Evolutionary conservation across 2,329 filamentous ascomycete genomes (phyloP).

Genomic region (Graphium sp.): DNA sequence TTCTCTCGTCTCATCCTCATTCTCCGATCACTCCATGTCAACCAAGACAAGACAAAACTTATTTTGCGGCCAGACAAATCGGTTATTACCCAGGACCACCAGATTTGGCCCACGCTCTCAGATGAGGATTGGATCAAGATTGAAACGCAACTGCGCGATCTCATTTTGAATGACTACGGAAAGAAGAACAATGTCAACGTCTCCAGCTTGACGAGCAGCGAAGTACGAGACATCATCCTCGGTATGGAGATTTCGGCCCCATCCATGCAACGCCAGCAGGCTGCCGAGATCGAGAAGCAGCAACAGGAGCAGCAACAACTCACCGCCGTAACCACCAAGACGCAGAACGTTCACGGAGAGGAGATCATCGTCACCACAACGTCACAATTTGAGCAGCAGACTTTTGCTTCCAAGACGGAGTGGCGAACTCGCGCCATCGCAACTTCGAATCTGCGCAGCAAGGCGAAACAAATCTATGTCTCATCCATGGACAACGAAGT

Average conservation of each 20-base stretch:
- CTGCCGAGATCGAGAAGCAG: conserved; percentile 97
- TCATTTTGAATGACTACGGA: conserved; percentile 95
- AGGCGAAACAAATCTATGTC: conserved; percentile 97
- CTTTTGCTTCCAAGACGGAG: conserved; percentile 96
- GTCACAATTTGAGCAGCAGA: conserved; percentile 93
- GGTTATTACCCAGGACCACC: conserved; percentile 94
- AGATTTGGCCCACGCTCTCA: conserved; percentile 89
- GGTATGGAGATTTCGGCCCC: conserved; percentile 99
- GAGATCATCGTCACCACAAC: conserved; percentile 98
- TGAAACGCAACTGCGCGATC: conserved; percentile 86
- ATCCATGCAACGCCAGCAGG: conserved; percentile 95
- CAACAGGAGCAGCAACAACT: conserved; percentile 93
- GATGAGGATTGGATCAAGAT: conserved; percentile 99
- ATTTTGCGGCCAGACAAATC: conserved; percentile 92
- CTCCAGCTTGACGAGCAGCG: conserved; percentile 85
- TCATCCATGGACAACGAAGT: conserved; percentile 86
- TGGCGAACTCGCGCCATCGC: conserved; percentile 96
- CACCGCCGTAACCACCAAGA: conserved; percentile 95
- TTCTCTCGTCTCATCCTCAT: conserved; percentile 94
- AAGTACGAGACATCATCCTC: conserved; percentile 94
- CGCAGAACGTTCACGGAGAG: conserved; percentile 89
- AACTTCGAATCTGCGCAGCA: conserved; percentile 82
- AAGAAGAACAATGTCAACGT: conserved; percentile 99
- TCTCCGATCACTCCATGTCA: conserved; percentile 86
- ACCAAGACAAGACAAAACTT: conserved; percentile 96